Evolutionary conservation across 2,329 filamentous ascomycete species (phyloP).

Genomic region (Coleophoma eucalyptorum): DNA sequence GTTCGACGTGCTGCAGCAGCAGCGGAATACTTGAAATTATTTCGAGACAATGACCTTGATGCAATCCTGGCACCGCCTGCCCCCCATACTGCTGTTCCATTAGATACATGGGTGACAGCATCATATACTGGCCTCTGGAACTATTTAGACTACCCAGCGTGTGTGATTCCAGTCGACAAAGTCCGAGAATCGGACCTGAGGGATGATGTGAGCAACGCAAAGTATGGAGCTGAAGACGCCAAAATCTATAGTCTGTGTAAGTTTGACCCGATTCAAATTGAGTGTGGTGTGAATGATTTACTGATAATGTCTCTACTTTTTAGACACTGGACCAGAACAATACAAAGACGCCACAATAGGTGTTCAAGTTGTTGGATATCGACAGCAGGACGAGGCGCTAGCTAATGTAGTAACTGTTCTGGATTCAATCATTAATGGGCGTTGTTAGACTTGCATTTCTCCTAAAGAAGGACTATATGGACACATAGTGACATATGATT

Average conservation of each 20-base stretch:
- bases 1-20: constrained; percentile 19
- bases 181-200: constrained; percentile 18
- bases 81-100: constrained; percentile 44
- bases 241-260: constrained; percentile 22
- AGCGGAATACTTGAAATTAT: constrained; percentile 20
- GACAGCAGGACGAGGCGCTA: constrained; percentile 25
- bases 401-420: constrained; percentile 19
- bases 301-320: too few species aligned
- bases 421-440: constrained; percentile 23
- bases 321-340: constrained; percentile 26
- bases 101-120: constrained; percentile 40
- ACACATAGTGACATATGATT: too few species aligned
- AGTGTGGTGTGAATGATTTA: constrained; percentile 11
- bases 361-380: constrained; percentile 28
- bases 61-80: constrained; percentile 48
- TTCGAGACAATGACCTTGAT: constrained; percentile 34
- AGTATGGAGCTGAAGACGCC: constrained; percentile 19
- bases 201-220: constrained; percentile 22
- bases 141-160: constrained; percentile 48
- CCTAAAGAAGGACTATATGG: too few species aligned
- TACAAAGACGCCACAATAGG: constrained; percentile 23
- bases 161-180: constrained; percentile 44
- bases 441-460: too few species aligned
- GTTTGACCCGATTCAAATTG: neutral
- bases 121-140: constrained; percentile 55